Evolutionary conservation across 192 early-diverging fungal genomes (phyloP), one percentile per base, ranked within the genome.

Genomic region (Anaeromyces robustus): DNA sequence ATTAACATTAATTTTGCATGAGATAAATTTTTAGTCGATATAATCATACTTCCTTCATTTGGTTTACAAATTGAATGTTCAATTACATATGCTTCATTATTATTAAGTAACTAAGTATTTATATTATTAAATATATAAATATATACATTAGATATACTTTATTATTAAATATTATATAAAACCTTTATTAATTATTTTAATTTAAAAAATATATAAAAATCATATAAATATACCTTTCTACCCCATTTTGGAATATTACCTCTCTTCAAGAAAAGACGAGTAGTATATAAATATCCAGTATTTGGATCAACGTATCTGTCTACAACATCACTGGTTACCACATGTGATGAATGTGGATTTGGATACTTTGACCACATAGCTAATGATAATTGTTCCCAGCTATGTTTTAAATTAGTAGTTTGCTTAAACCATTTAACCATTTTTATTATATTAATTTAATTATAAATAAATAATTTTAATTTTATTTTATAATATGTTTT

Each of bases 331-430:
- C 92, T 89, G 7, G 95, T 86, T 77, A 98, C 85, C 26, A 99
- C 98, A 86, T 99, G 98, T 13, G 92, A 89, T 6, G 98, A 94
- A 86, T 95, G 97, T 30, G 98, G 98, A 85, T 99, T 99, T 77
- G 98, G 98, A 87, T 99, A 99, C 77, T 97, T 93, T 83, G 94
- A 86, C 90, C 93, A 96, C 80, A 98, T 94, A 29, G 96, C 96
- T 80, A 89, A 90, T 16, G 96, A 94, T 78, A 98, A 94, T 79
- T 89, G 92, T 39, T 89, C 87, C 95, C 94, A 96, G 52, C 80
- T 12, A 77, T 84, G 77, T 59, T 30, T 52, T 79, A 78, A 85
- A 30, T 79, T 29, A 13, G 81, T 81, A 29, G 79, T 29, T 81
- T 80, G 79, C 29, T 59, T 81, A 29, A 80, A 39, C 1, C 79